Base-by-base conservation (phyloP, 805 yeast genomes). In the Kodamaea neixiangensis region DNA sequence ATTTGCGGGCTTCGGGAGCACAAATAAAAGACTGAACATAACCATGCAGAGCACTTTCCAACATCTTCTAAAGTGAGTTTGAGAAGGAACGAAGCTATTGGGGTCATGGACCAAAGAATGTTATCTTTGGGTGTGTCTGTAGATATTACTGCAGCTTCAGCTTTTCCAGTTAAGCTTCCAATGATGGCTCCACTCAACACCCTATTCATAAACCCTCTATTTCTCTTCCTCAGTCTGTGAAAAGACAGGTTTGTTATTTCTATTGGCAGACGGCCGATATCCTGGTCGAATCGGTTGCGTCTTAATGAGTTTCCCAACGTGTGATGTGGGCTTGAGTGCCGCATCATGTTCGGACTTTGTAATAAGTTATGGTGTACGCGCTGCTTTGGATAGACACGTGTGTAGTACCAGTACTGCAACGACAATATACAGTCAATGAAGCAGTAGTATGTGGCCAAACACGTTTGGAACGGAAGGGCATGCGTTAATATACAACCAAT, bases 401-500 rank as follows among this genome's bases (percentile, higher is more conserved):
- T 72, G 66, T 90, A 92, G 67, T 88, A 83, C 66, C 82, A 79
- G 64, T 77, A 91, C 65, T 92, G 97, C 3, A 78, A 74, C 44
- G 84, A 75, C 22, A 92, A 72, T 9, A 89, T 71, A 19, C 78
- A 48, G 67, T 92, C 97, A 54, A 88, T 87, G 51, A 76, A 67
- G 46, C 93, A 72, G 63, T 88, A 91, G 67, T 92, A 92, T 1
- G 79, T 52, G 0, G 96, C 89, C 14, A 91, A 71, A 18, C 83
- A 70, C 9, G 83, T 78, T 64, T 91, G 97, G 67, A 91, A 92
- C n/a, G 86, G 82, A 44, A 90, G 72, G 54, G 92, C 97, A 5
- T 80, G 64, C 0, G 97, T 90, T 44, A 90, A 63, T 0, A 88
- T 52, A 54, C 96, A 89, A 0, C 97, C 97, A 0, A 78, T 43